phyloP scores from a whole-genome alignment of 2,329 filamentous ascomycete genomes.

The Epichloe hybrida region DNA sequence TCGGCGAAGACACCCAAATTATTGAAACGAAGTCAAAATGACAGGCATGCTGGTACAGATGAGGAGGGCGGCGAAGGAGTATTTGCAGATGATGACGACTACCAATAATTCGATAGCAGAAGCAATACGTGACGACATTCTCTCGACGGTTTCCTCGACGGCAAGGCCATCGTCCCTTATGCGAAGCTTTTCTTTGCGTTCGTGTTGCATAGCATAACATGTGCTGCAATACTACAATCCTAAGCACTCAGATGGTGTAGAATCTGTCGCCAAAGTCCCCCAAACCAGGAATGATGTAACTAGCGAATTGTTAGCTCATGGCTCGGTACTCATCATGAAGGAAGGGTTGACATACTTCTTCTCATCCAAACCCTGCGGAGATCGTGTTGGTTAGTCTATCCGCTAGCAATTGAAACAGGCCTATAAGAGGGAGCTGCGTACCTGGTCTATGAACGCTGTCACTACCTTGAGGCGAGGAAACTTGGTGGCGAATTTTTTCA shows the following conservation, averaged over 20 bases:
- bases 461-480: constrained; percentile 86
- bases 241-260: constrained; percentile 59
- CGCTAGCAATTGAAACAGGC: background rate
- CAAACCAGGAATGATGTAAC: constrained; percentile 87
- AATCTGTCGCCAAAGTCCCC: constrained; percentile 94
- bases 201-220: background rate
- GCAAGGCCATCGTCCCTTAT: background rate
- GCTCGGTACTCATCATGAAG: background rate
- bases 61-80: constrained; percentile 42
- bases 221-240: background rate
- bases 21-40: constrained; percentile 3
- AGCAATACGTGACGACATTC: background rate
- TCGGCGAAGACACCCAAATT: constrained; percentile 11
- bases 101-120: constrained; percentile 21
- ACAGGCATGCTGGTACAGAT: constrained; percentile 24
- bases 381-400: background rate
- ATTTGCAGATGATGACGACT: constrained; percentile 41
- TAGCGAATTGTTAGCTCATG: constrained; percentile 32
- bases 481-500: constrained; percentile 74
- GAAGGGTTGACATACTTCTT: constrained; percentile 58
- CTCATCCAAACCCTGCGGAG: constrained; percentile 64
- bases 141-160: background rate
- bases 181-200: background rate
- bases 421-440: constrained; percentile 18
- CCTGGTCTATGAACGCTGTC: constrained; percentile 86